Percentiles rank a stretch among this genome's conserved stretches.
Conservation (phyloP, 139 green algal species). For the Zygnema circumcarinatum region DNA sequence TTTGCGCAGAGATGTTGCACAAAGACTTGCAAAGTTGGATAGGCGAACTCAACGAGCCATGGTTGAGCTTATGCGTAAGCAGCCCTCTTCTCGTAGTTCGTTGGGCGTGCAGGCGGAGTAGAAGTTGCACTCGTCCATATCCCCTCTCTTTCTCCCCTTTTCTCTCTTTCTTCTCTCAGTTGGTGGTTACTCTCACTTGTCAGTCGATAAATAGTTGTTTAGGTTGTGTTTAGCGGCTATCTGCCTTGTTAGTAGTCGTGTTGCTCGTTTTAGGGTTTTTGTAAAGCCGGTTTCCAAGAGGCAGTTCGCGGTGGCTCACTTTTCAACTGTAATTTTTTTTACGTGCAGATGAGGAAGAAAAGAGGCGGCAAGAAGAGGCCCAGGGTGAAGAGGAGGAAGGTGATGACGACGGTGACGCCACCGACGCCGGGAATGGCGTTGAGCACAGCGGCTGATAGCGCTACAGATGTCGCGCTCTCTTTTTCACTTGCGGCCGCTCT, state of each 20-base stretch:
- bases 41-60: slow-evolving; percentile 62
- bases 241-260: neutral
- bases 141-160: neutral
- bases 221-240: neutral
- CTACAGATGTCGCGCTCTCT: too few species aligned
- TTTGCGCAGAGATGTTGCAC: slow-evolving; percentile 63
- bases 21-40: slow-evolving; percentile 65
- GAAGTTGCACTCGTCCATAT: neutral
- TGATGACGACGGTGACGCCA: neutral
- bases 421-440: neutral
- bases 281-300: too few species aligned
- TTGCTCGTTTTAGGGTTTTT: neutral
- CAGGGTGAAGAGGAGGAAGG: neutral
- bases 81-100: too few species aligned
- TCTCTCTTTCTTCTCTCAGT: neutral
- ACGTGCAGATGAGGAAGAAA: slow-evolving; percentile 16
- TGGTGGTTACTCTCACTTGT: neutral
- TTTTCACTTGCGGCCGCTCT: too few species aligned
- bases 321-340: too few species aligned
- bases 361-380: slow-evolving; percentile 3
- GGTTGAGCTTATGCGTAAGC: slow-evolving; percentile 61
- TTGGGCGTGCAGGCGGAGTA: too few species aligned
- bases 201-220: neutral
- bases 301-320: too few species aligned
- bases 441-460: neutral